These are phyloP conservation scores for Pseudevernia furfuracea DNA, from an alignment of 495 filamentous ascomycete species.

Conservation along the genomic window DNA sequence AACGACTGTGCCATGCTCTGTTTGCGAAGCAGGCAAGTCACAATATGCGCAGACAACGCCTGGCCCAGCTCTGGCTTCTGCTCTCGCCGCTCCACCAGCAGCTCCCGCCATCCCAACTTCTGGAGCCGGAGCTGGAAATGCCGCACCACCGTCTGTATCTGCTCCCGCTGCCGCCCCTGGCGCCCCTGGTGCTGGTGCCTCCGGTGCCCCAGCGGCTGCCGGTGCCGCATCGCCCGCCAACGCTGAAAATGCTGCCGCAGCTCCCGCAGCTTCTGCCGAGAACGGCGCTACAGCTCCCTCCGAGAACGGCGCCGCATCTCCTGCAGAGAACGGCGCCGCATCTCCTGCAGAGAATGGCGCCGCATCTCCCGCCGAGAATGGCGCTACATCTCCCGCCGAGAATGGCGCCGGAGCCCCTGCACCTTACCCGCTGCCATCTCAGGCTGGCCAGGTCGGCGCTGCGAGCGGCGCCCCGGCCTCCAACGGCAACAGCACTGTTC, in stretches of 20 bases:
- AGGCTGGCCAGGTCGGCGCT: conserved; percentile 10
- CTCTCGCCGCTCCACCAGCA: conserved; percentile 17
- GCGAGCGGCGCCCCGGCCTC: conserved; percentile 2
- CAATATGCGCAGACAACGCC: conserved; percentile 20
- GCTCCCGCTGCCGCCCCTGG: conserved; percentile 13
- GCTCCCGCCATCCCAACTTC: conserved; percentile 10
- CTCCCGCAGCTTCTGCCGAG: conserved; percentile 13
- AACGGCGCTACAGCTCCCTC: conserved; percentile 29
- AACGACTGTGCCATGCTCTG: conserved; percentile 24
- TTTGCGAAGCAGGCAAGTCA: neutral
- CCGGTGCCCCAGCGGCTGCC: conserved; percentile 10
- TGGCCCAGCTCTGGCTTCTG: conserved; percentile 14
- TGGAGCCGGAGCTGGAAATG: neutral
- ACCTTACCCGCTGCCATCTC: conserved; percentile 15
- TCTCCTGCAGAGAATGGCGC: conserved; percentile 23
- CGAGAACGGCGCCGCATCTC: conserved; percentile 3
- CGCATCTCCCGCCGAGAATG: conserved; percentile 24
- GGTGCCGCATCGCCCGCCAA: conserved; percentile 12
- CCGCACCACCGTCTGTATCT: neutral
- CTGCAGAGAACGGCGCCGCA: conserved; percentile 1
- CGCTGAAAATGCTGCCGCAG: conserved; percentile 6
- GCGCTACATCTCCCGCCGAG: conserved; percentile 3
- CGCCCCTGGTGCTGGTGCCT: neutral
- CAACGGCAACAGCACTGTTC: conserved; percentile 7
- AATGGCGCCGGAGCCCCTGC: conserved; percentile 1